Percentiles rank a stretch among this genome's conserved stretches.
Evolutionary conservation across 176 grass and related monocot genomes (phyloP).

Genomic region (Thinopyrum elongatum): DNA sequence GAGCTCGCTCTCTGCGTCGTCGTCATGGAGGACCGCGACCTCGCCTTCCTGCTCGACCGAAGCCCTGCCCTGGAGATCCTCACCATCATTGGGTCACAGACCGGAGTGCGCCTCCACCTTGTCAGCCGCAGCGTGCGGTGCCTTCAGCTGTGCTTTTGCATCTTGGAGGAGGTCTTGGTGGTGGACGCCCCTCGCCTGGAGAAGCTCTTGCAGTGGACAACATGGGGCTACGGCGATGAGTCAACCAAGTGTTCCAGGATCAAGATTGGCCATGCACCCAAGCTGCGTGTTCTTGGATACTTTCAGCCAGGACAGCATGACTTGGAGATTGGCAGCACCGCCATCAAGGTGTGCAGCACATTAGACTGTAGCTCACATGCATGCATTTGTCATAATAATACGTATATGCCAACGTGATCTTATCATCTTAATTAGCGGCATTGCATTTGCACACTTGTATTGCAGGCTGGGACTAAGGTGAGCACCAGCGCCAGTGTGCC

Average conservation of each 20-base stretch:
- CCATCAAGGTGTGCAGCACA: neutral
- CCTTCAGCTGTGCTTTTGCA: neutral
- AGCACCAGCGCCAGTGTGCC: neutral
- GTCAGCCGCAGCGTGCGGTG: neutral
- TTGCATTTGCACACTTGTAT: neutral
- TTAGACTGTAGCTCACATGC: neutral
- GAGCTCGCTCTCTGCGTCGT: neutral
- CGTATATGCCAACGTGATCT: neutral
- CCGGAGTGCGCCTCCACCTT: neutral
- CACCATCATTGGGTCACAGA: neutral
- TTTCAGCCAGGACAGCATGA: neutral
- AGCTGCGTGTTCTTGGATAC: constrained; percentile 2
- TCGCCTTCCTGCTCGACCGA: neutral
- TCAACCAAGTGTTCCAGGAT: neutral
- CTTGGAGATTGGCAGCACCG: neutral
- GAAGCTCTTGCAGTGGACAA: neutral
- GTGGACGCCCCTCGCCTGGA: neutral
- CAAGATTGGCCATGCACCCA: neutral
- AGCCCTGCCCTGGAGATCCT: neutral
- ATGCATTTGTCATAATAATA: neutral
- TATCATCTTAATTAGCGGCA: neutral
- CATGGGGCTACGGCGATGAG: neutral
- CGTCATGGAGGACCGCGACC: neutral
- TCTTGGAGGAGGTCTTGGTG: neutral
- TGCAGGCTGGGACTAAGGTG: neutral